Conservation (phyloP, 768 basidiomycete species). For the Guyanaporus albipodus region DNA sequence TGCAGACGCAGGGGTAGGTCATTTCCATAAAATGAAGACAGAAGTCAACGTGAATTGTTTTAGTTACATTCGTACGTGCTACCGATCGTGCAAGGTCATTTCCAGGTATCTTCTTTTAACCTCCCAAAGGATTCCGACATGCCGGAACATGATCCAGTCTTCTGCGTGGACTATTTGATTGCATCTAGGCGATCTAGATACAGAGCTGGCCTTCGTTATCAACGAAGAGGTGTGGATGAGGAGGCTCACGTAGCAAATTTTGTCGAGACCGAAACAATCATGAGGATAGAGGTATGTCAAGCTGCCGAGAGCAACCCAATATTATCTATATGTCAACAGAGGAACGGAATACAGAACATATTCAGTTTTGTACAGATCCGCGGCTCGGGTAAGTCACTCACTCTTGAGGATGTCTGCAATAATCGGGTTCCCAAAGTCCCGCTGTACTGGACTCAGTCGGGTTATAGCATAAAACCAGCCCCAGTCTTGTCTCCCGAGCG, state of each 20-base stretch:
- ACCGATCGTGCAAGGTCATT: constrained; percentile 92
- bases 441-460: constrained; percentile 87
- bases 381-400: constrained; percentile 67
- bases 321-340: constrained; percentile 37
- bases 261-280: constrained; percentile 90
- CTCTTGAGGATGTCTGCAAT: neutral
- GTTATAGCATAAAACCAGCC: constrained; percentile 83
- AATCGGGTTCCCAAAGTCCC: constrained; percentile 55
- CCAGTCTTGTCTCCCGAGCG: constrained; percentile 72
- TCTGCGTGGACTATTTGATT: constrained; percentile 69
- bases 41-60: neutral
- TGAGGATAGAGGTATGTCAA: constrained; percentile 66
- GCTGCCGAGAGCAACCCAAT: neutral
- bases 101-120: constrained; percentile 68
- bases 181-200: constrained; percentile 85
- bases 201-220: constrained; percentile 90
- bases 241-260: constrained; percentile 94
- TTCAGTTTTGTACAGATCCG: constrained; percentile 90
- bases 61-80: constrained; percentile 82
- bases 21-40: neutral
- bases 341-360: constrained; percentile 69
- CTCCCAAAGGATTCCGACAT: constrained; percentile 42
- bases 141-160: constrained; percentile 36
- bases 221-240: constrained; percentile 91
- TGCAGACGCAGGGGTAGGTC: constrained; percentile 76